Percentiles rank a stretch among this genome's conserved stretches.
Conservation (phyloP, 2,329 filamentous ascomycete genomes). For the Fusarium nematophilum region DNA sequence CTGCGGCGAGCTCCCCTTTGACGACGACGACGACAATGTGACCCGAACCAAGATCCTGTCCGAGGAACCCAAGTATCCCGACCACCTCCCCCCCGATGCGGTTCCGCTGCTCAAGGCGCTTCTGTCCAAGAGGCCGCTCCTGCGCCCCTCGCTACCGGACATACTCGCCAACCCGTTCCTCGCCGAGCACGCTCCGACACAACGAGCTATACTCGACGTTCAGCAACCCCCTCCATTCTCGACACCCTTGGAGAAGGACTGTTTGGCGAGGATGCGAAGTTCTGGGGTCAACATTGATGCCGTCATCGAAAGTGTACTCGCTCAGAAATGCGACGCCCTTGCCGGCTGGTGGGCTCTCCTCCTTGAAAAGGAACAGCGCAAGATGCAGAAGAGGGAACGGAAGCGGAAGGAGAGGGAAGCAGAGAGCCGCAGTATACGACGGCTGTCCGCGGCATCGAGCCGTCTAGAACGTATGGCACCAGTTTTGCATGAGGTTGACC, state of each 20-base stretch:
- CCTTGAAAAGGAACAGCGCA: conserved; percentile 93
- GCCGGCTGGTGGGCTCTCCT: conserved; percentile 97
- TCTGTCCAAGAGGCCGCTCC: conserved; percentile 89
- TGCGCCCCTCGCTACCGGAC: conserved; percentile 84
- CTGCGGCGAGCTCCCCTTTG: conserved; percentile 90
- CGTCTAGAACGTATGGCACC: conserved; percentile 84
- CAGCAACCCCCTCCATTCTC: conserved; percentile 85
- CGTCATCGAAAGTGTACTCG: conserved; percentile 92
- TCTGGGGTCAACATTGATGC: conserved; percentile 94
- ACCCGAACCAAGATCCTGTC: conserved; percentile 88
- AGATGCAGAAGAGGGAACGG: conserved; percentile 80
- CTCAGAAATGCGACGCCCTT: conserved; percentile 88
- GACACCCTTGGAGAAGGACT: conserved; percentile 89
- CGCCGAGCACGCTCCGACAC: conserved; percentile 84
- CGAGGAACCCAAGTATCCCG: conserved; percentile 87
- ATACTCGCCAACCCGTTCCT: conserved; percentile 91
- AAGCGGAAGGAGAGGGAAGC: conserved; percentile 87
- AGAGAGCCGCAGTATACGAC: conserved; percentile 81
- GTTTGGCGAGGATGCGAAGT: conserved; percentile 89
- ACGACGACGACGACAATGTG: conserved; percentile 91
- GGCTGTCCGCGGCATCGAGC: conserved; percentile 90
- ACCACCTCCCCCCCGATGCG: conserved; percentile 81
- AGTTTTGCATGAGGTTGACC: conserved; percentile 80
- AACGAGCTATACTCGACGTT: conserved; percentile 88
- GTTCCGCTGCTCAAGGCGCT: conserved; percentile 80